Percentiles rank a stretch among this genome's conserved stretches.
Evolutionary conservation across 164 flowering plant genomes (phyloP).

Genomic region (Dillenia turbinata): DNA sequence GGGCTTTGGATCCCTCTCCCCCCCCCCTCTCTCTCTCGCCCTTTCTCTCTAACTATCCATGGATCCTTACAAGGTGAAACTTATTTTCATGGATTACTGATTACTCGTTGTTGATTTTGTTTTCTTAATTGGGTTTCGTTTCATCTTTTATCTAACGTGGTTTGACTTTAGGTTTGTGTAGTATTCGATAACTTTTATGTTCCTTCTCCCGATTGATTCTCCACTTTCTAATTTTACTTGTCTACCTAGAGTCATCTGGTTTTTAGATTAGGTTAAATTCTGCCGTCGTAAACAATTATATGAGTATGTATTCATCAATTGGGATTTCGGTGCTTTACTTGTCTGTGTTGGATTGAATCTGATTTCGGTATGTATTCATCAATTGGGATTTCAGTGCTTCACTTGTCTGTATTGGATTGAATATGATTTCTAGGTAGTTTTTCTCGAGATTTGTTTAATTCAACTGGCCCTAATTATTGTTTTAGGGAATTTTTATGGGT

Average conservation of each 20-base stretch:
- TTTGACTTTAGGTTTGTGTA: not conserved
- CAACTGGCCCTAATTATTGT: not conserved
- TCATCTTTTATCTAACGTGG: not conserved
- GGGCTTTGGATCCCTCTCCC: not conserved
- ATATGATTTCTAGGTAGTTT: no score
- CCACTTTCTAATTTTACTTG: not conserved
- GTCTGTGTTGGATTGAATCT: no score
- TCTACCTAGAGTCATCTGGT: not conserved
- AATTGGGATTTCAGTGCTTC: no score
- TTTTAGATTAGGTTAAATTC: not conserved
- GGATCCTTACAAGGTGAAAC: conserved; percentile 81
- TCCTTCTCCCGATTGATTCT: not conserved
- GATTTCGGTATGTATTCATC: no score
- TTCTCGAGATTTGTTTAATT: not conserved
- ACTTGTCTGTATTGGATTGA: no score
- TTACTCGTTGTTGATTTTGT: not conserved
- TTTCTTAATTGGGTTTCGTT: not conserved
- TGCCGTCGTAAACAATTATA: no score
- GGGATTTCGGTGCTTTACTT: no score
- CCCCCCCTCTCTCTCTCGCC: not conserved
- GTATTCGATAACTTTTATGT: not conserved
- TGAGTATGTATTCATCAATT: no score
- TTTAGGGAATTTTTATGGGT: not conserved
- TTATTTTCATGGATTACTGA: not conserved
- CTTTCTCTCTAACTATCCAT: conserved; percentile 23